Conservation (phyloP, 352 stramenopile genomes). For the Pelagophyceae sp. region DNA sequence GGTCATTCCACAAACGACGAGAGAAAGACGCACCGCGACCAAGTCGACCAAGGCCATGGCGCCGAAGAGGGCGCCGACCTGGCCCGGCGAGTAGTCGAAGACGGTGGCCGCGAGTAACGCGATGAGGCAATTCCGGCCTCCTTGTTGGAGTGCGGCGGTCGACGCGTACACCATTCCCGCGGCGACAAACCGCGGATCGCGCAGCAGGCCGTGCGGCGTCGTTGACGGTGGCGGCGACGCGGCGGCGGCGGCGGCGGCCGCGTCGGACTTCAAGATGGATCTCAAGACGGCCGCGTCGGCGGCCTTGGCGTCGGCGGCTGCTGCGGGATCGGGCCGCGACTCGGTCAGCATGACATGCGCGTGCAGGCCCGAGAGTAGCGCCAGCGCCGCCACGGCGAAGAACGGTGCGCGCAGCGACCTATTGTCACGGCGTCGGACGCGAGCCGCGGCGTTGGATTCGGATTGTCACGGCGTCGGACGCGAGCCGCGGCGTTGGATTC, state of each 20-base stretch:
- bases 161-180: background rate
- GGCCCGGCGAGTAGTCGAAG: slow-evolving; percentile 6
- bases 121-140: slow-evolving; percentile 1
- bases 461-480: too few relatives aligned
- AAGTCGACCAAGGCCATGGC: background rate
- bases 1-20: too few relatives aligned
- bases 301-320: too few relatives aligned
- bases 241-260: too few relatives aligned
- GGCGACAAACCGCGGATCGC: background rate
- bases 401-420: slow-evolving; percentile 16
- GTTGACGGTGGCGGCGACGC: too few relatives aligned
- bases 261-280: too few relatives aligned
- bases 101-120: background rate
- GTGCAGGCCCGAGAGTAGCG: background rate
- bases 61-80: background rate
- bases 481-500: too few relatives aligned
- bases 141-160: slow-evolving; percentile 9
- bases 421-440: too few relatives aligned
- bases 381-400: background rate
- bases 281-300: too few relatives aligned
- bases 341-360: background rate
- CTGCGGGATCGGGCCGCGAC: background rate
- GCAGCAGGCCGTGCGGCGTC: too few relatives aligned
- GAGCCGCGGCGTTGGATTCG: too few relatives aligned
- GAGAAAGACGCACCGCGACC: too few relatives aligned